phyloP scores from a whole-genome alignment of 1,284 basidiomycete species.

The Apiotrichum domesticum region DNA sequence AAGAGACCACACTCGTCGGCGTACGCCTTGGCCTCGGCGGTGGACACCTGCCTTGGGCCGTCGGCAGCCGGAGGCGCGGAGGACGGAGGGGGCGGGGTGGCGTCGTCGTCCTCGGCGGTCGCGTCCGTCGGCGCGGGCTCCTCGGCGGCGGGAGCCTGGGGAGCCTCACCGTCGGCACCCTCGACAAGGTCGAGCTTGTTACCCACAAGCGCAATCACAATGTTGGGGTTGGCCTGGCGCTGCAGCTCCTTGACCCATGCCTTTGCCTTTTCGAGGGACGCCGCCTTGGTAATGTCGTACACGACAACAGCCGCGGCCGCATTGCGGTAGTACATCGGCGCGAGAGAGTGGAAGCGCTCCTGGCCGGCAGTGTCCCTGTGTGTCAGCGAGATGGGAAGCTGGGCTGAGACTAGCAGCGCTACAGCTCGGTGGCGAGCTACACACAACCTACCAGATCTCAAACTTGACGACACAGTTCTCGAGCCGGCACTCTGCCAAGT shows the following conservation, averaged over 20 bases:
- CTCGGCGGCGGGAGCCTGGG: slow-evolving; percentile 44
- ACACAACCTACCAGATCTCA: slow-evolving; percentile 45
- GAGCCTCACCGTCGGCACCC: slow-evolving; percentile 47
- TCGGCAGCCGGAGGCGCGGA: slow-evolving; percentile 48
- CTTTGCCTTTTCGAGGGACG: slow-evolving; percentile 97
- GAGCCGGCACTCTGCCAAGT: slow-evolving; percentile 43
- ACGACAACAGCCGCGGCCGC: slow-evolving; percentile 92
- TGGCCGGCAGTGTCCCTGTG: slow-evolving; percentile 47
- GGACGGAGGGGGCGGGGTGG: slow-evolving; percentile 37
- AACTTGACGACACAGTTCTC: slow-evolving; percentile 50
- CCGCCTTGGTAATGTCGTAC: slow-evolving; percentile 82
- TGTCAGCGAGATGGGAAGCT: not conserved
- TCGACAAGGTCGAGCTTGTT: slow-evolving; percentile 93
- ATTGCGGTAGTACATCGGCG: slow-evolving; percentile 97
- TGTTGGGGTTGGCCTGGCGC: slow-evolving; percentile 97
- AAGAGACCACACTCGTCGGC: slow-evolving; percentile 90
- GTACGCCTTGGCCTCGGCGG: slow-evolving; percentile 93
- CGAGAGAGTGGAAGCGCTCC: slow-evolving; percentile 48
- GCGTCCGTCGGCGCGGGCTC: slow-evolving; percentile 38
- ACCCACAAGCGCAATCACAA: slow-evolving; percentile 93
- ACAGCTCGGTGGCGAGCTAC: not conserved
- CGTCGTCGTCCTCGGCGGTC: slow-evolving; percentile 55
- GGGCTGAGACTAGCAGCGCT: too few relatives aligned
- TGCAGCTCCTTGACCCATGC: slow-evolving; percentile 99
- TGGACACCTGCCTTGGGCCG: slow-evolving; percentile 74